These are phyloP conservation scores for Blastomyces parvus DNA, from an alignment of 2,329 filamentous ascomycete species.

Conservation along the genomic window DNA sequence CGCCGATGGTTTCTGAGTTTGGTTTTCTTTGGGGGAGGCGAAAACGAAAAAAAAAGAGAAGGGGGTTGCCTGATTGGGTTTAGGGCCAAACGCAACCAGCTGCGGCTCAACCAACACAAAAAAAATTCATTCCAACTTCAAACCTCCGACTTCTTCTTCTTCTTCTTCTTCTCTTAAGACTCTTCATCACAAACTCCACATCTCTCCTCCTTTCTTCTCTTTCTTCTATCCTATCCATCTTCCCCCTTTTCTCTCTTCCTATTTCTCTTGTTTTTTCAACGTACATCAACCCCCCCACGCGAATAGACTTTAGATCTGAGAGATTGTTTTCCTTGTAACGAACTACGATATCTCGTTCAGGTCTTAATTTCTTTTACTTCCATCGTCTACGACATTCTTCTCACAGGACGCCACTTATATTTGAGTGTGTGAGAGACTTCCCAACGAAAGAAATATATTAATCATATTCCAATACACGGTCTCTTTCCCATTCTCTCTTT, in stretches of 20 bases:
- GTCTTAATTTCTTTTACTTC: constrained; percentile 23
- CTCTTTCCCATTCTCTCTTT: constrained; percentile 1
- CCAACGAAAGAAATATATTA: constrained; percentile 6
- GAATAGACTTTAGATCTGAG: constrained; percentile 11
- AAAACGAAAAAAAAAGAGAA: neutral
- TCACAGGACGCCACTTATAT: constrained; percentile 8
- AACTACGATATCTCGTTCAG: constrained; percentile 12
- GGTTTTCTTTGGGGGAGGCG: neutral
- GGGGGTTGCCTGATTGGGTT: neutral
- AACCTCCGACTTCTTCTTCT: neutral
- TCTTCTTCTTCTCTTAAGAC: constrained; percentile 8
- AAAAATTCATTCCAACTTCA: neutral
- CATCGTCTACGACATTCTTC: constrained; percentile 5
- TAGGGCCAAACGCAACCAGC: neutral
- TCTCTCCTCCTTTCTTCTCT: constrained; percentile 3
- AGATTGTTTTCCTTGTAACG: constrained; percentile 8
- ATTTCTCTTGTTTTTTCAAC: constrained; percentile 8
- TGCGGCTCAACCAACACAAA: neutral
- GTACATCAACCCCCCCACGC: neutral
- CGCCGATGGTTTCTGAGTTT: neutral
- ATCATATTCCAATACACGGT: neutral
- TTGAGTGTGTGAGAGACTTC: constrained; percentile 19
- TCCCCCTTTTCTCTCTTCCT: neutral
- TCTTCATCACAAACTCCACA: neutral
- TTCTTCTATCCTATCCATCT: neutral